phyloP scores from a whole-genome alignment of 805 yeast species.

The Yamadazyma takamatsuzukensis region DNA sequence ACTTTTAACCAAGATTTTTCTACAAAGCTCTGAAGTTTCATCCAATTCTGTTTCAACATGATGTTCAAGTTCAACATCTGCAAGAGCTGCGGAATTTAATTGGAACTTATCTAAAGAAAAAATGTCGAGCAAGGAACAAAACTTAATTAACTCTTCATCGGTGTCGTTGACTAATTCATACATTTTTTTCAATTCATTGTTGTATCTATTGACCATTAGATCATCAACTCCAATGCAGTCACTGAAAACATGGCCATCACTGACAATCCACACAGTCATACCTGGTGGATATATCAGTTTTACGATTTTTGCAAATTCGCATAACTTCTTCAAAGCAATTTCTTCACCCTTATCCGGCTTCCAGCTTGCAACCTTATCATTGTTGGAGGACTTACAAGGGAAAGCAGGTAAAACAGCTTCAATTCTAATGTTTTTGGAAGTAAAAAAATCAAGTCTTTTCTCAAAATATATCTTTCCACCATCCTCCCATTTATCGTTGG shows the following conservation, averaged over 20 bases:
- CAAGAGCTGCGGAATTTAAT: slow-evolving; percentile 14
- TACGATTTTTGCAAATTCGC: slow-evolving; percentile 26
- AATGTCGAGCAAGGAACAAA: slow-evolving; percentile 34
- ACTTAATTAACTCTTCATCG: slow-evolving; percentile 18
- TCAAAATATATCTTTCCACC: slow-evolving; percentile 44
- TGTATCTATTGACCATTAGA: slow-evolving; percentile 47
- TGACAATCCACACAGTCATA: slow-evolving; percentile 51
- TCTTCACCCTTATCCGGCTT: slow-evolving; percentile 53
- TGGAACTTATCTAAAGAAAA: slow-evolving; percentile 20
- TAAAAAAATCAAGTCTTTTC: slow-evolving; percentile 43
- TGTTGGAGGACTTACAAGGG: slow-evolving; percentile 62
- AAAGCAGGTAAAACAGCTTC: slow-evolving; percentile 63
- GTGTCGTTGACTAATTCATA: slow-evolving; percentile 20
- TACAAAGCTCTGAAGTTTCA: slow-evolving; percentile 29
- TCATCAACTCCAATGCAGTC: slow-evolving; percentile 64
- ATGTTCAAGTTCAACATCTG: slow-evolving; percentile 24
- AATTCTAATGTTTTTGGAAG: slow-evolving; percentile 43
- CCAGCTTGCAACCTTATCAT: slow-evolving; percentile 45
- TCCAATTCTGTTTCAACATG: slow-evolving; percentile 31
- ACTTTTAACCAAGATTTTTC: slow-evolving; percentile 31
- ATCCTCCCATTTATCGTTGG: slow-evolving; percentile 46
- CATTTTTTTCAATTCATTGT: slow-evolving; percentile 40
- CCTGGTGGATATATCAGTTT: slow-evolving; percentile 50
- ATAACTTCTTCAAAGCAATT: slow-evolving; percentile 29
- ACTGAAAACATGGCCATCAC: slow-evolving; percentile 65